Conservation (phyloP, 2,329 filamentous ascomycete species). For the Colletotrichum orchidophilum region DNA sequence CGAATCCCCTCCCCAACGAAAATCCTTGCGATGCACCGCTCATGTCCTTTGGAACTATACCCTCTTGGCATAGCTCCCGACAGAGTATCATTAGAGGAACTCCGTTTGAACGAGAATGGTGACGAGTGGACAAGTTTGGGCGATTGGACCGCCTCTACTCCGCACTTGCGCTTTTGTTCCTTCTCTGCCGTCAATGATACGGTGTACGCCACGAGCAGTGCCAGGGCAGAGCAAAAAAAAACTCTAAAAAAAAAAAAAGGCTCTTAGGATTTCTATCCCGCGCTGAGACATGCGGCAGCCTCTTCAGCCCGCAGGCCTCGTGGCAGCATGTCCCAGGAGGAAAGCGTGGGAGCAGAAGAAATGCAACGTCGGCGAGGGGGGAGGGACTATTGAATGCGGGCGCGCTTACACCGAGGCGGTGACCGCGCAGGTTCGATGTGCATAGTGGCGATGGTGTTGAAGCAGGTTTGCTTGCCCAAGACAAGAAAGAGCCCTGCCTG, state of each 20-base stretch:
- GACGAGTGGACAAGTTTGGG: neutral
- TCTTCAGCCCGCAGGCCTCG: slow-evolving; percentile 23
- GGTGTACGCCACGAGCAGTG: neutral
- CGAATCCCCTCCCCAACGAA: neutral
- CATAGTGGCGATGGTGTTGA: slow-evolving; percentile 3
- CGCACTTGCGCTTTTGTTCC: neutral
- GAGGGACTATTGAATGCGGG: slow-evolving; percentile 1
- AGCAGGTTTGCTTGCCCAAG: neutral
- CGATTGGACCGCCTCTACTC: slow-evolving; percentile 8
- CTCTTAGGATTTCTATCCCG: neutral
- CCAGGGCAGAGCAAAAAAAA: neutral
- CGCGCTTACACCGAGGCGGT: slow-evolving; percentile 15
- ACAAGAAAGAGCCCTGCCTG: neutral
- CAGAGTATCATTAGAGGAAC: neutral
- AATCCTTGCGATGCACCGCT: neutral
- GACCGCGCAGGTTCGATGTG: neutral
- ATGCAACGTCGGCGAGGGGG: slow-evolving; percentile 8
- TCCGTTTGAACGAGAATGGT: neutral
- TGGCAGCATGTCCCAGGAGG: slow-evolving; percentile 19
- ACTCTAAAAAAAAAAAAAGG: too few species aligned
- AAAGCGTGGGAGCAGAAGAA: neutral
- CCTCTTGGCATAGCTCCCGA: neutral
- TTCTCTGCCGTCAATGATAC: neutral
- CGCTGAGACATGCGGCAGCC: slow-evolving; percentile 31
- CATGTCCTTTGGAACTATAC: neutral